Evolutionary conservation across 1,284 basidiomycete species (phyloP), one percentile per base, ranked within the genome.

Genomic region (Irpex rosettiformis): DNA sequence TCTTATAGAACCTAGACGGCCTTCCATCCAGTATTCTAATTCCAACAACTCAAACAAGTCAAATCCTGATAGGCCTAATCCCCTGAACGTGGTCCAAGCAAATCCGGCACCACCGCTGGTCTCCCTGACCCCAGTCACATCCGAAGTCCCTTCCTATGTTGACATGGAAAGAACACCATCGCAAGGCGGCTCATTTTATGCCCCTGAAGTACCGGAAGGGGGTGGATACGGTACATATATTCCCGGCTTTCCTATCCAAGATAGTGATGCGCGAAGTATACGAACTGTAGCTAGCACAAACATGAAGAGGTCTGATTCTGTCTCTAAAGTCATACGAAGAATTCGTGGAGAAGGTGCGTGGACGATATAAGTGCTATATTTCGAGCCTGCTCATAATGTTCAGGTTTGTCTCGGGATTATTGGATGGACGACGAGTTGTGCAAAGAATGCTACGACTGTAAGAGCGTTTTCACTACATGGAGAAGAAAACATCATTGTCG

Each of bases 391-490:
- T 42, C 57, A 42, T 65, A 33, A 40, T 64, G 61, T 59, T 25
- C 62, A 93, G 91, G 91, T 10, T 70, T 94, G 33, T 92, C 89
- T 11, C 81, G 84, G 62, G 92, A 96, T 68, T 97, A 96, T 70
- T 98, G 95, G 95, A 96, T 97, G 93, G 93, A 95, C 61, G 97
- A 99, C 69, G 93, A 96, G 68, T 91, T 92, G 58, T 94, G 92
- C 67, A 97, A 92, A 69, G 96, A 98, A 68, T 97, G 94, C 70
- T 96, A 93, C 70, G 93, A 96, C 71, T 97, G 94, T 76, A 93
- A 87, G 72, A 92, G 91, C 62, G 79, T 91, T 13, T 98, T 98
- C 72, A 93, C 93, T 1, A 85, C 94, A 2, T 96, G 94, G 91
- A 80, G 94, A 55, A 78, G 95, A 60, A 97, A 96, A 70, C 95